Evolutionary conservation across 2,329 filamentous ascomycete genomes (phyloP), one percentile per base, ranked within the genome.

Genomic region (Ceratocystis diversiconidia): DNA sequence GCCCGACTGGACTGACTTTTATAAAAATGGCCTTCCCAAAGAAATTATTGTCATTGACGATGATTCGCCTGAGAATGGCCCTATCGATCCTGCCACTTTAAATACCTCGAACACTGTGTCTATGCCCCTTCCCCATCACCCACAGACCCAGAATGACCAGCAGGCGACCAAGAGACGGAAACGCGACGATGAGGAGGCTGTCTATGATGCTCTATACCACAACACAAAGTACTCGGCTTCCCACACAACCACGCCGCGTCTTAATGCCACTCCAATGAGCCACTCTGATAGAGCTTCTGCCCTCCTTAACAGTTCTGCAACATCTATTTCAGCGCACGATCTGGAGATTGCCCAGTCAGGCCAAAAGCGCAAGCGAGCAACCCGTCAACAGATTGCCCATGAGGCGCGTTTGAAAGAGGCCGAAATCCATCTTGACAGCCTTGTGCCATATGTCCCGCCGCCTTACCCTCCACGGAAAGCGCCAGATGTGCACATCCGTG

Each of bases 381-480:
- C 63, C 3, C 84, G 90, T 68, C 88, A 92, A 70, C 88, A 92
- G 69, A 81, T 86, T 65, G 88, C 89, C 71, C 89, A 91, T 73
- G 89, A 95, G 32, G 86, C 89, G 65, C 92, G 90, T 74, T 81
- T 87, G 70, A 83, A 87, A 71, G 89, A 94, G 71, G 77, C 88
- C 57, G 88, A 91, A 71, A 80, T 80, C 28, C 80, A 85, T 48
- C 83, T 84, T 28, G 87, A 92, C 73, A 84, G 87, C 22, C 89
- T 86, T 72, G 80, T 85, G 69, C 88, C 84, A 69, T 97, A 97
- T 73, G 83, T 90, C 62, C 92, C 94, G 55, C 94, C 92, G 5
- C 86, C 90, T 0, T 88, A 90, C 69, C 92, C 92, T 2, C 87
- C 90, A 3, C 90, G 94, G 78, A 97, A 99, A 79, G 89, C 92